Evolutionary conservation across 768 basidiomycete species (phyloP), one percentile per base, ranked within the genome.

Genomic region (Trametes elegans): DNA sequence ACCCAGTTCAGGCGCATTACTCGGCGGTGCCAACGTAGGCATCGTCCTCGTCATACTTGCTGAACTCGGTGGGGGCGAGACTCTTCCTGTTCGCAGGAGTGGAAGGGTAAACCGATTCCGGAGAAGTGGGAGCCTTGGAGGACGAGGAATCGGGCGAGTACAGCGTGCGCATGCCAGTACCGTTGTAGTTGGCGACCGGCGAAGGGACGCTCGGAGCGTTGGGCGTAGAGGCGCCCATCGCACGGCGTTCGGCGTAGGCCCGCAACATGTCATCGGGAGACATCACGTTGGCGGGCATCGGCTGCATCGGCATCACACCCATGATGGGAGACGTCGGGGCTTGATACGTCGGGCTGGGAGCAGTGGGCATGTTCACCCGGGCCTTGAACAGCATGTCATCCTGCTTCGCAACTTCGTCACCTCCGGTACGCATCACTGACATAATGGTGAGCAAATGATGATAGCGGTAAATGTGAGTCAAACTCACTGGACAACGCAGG

Each of bases 201-300:
- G 70, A 41, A 2, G 71, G 68, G 24, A 68, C 8, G 11, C 66
- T 38, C 26, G 68, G 68, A 7, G 55, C 44, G 16, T 40, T 49
- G 27, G 34, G 42, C 29, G n/a, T 56, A n/a, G 42, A 61, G 28
- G 67, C 62, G 41, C 71, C 70, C 57, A 70, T 71, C 23, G 71
- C 72, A 10, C 63, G 58, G 58, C 79, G 74, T 24, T 74, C 79
- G 5, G 87, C 87, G 56, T 88, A 90, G 1, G 85, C 85, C 32
- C 85, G 81, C 40, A 90, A 74, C 84, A 90, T 87, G 23, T 81
- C 88, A 64, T 91, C 89, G 3, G 88, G 88, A 1, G 77, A 76
- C 78, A 80, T 79, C 43, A 71, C 60, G 29, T 62, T 73, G 2
- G 69, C 74, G 23, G 76, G 73, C 63, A 73, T 62, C 2, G 76